Base-by-base conservation (phyloP, 371 early-diverging fungal species). In the Batrachochytrium dendrobatidis region DNA sequence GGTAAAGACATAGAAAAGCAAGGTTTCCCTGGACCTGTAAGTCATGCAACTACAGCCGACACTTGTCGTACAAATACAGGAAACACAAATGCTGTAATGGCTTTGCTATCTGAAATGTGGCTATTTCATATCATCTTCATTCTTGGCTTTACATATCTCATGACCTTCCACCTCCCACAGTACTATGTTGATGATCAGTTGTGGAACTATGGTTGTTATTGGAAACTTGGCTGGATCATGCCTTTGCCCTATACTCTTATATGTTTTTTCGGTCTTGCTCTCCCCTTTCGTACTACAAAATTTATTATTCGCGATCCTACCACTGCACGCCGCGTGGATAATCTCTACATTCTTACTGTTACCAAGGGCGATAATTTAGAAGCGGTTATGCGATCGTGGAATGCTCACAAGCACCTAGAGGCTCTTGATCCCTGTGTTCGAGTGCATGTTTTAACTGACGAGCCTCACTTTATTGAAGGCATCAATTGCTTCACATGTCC, bases 401-500 rank as follows among this genome's bases (percentile, higher is more conserved):
- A 73, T 51, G 70, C 72, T 20, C 73, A 73, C 71, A 73, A 71
- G 59, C 79, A 75, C 62, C 68, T 78, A 48, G 79, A 78, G 60
- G 51, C 60, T 10, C 60, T 78, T 25, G 73, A 78, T 68, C 79
- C 79, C 30, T 71, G 68, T 53, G 65, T 78, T 50, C 72, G 75
- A 15, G 74, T 78, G 18, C 79, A 75, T 61, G 75, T 78, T 18
- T 67, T 78, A 31, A 75, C 79, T 12, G 79, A 78, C 67, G 79
- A 78, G 61, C 79, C 79, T 15, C 73, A 72, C 68, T 70, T 69
- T 51, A 73, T 74, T 56, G 75, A 75, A 39, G 65, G 65, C 59
- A 73, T 78, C 72, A 75, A 78, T 62, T 78, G 78, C 65, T 78
- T 70, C 65, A 73, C 75, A 22, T 78, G 78, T 59, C 79, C 75